Evolutionary conservation across 352 stramenopile species (phyloP).

Genomic region (Phytophthora nicotianae): DNA sequence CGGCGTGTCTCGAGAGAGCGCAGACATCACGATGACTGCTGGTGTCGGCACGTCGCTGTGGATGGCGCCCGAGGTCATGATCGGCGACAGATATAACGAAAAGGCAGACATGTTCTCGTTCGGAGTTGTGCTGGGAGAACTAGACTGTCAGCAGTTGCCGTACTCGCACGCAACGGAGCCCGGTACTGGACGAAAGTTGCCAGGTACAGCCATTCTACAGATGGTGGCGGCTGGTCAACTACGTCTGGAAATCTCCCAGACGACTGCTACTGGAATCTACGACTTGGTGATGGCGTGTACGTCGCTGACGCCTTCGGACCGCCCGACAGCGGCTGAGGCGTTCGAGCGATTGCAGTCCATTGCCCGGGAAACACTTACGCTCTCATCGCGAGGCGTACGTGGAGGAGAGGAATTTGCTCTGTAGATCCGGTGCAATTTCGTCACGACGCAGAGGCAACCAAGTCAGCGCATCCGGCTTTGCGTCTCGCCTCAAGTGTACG

Average conservation of each 20-base stretch:
- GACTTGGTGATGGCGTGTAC: slow-evolving; percentile 44
- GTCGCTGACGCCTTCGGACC: slow-evolving; percentile 34
- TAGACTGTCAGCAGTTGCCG: slow-evolving; percentile 40
- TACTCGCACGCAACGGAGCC: slow-evolving; percentile 38
- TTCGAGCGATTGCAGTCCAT: slow-evolving; percentile 42
- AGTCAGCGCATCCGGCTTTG: slow-evolving; percentile 16
- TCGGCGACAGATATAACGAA: slow-evolving; percentile 50
- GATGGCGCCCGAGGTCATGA: slow-evolving; percentile 55
- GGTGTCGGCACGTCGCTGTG: slow-evolving; percentile 49
- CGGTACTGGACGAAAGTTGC: slow-evolving; percentile 27
- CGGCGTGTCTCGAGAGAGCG: slow-evolving; percentile 46
- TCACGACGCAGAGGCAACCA: slow-evolving; percentile 21
- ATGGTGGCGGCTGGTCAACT: slow-evolving; percentile 46
- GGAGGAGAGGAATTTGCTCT: slow-evolving; percentile 32
- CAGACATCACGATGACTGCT: slow-evolving; percentile 48
- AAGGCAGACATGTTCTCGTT: slow-evolving; percentile 58
- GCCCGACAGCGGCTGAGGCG: slow-evolving; percentile 40
- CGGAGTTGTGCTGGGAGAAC: slow-evolving; percentile 39
- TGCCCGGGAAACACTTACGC: slow-evolving; percentile 27
- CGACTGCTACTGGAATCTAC: slow-evolving; percentile 31
- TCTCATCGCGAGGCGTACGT: slow-evolving; percentile 23
- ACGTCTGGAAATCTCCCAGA: slow-evolving; percentile 36
- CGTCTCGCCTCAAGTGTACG: slow-evolving; percentile 4
- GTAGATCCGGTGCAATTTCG: slow-evolving; percentile 30
- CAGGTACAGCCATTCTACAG: slow-evolving; percentile 46